These are phyloP conservation scores for Neurospora hispaniola DNA, from an alignment of 495 filamentous ascomycete species.

Conservation along the genomic window DNA sequence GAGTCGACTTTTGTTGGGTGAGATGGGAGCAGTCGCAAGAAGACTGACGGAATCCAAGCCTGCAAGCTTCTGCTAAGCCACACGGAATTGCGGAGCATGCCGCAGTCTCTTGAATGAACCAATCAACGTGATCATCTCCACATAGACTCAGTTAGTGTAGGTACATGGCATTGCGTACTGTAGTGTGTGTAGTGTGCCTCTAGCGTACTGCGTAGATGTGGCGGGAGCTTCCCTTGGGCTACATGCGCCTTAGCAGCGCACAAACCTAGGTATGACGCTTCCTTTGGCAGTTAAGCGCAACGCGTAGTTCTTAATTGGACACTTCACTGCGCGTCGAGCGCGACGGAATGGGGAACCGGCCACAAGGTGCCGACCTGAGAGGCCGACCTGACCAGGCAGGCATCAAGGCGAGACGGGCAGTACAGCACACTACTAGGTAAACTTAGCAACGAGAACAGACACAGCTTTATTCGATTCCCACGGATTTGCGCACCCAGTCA, in stretches of 20 bases:
- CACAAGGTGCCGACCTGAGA: background rate
- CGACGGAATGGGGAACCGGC: background rate
- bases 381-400: background rate
- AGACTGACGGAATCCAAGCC: background rate
- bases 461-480: background rate
- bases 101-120: background rate
- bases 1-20: background rate
- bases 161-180: too few species aligned
- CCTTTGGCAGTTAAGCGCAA: constrained; percentile 6
- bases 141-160: background rate
- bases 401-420: background rate
- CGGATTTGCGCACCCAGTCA: background rate
- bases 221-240: constrained; percentile 1
- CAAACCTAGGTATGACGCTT: background rate
- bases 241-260: background rate
- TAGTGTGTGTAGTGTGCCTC: too few species aligned
- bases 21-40: background rate
- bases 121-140: background rate
- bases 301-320: background rate
- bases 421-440: too few species aligned
- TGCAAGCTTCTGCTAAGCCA: background rate
- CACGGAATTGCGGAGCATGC: background rate
- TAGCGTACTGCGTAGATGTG: background rate
- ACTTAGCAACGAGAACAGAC: background rate
- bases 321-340: background rate